Conservation (phyloP, 192 early-diverging fungal species). For the Backusella liffmaniae region DNA sequence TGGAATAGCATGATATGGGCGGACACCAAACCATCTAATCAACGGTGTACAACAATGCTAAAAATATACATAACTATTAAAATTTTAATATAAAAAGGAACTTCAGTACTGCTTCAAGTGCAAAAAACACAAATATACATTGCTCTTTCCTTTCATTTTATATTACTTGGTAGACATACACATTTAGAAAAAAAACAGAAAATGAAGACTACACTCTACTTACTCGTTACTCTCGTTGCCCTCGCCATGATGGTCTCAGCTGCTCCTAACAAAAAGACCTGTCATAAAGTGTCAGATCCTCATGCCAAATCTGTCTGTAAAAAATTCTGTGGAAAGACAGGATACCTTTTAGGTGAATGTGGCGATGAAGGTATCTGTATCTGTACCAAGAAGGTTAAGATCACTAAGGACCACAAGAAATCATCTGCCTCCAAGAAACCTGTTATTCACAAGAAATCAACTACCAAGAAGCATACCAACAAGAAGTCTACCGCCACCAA, state of each 20-base stretch:
- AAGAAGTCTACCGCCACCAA: not conserved
- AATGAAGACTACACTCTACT: constrained; percentile 10
- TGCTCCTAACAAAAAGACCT: constrained; percentile 7
- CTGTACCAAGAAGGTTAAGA: constrained; percentile 7
- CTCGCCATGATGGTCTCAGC: constrained; percentile 1
- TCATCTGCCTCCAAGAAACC: not conserved
- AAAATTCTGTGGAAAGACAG: constrained; percentile 6
- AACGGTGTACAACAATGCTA: not conserved
- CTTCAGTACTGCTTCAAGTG: not conserved
- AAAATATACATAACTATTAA: not conserved
- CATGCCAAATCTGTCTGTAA: constrained; percentile 18
- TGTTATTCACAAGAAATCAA: not conserved
- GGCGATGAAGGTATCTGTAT: not conserved
- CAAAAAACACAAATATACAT: not conserved
- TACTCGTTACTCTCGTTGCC: not conserved
- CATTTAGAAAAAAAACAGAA: not conserved
- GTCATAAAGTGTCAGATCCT: not conserved
- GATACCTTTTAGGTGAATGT: constrained; percentile 15
- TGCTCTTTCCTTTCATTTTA: not conserved
- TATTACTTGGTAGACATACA: not conserved
- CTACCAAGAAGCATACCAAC: not conserved
- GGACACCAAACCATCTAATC: constrained; percentile 1
- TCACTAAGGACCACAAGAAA: not conserved
- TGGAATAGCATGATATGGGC: not conserved
- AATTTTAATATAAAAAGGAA: not conserved